Percentiles rank a stretch among this genome's conserved stretches.
Evolutionary conservation across 306 rosid genomes (phyloP).

Genomic region (Dicorynia guianensis): DNA sequence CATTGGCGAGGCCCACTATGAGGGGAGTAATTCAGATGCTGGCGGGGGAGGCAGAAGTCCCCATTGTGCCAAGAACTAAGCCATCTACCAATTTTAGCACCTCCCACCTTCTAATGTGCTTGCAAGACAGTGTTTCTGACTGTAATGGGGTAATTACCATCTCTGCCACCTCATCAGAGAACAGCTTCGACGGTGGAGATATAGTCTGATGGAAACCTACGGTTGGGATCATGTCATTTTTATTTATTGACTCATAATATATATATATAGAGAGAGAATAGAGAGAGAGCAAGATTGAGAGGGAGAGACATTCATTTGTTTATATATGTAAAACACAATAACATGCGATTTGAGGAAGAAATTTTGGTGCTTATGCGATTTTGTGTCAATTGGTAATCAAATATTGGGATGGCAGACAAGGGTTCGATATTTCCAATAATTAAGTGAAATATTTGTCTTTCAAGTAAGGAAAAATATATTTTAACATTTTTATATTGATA

Average conservation of each 20-base stretch:
- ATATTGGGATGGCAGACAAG: too few relatives aligned
- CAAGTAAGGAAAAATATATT: too few relatives aligned
- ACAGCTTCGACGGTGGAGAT: slow-evolving; percentile 61
- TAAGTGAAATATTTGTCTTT: too few relatives aligned
- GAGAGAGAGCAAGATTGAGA: slow-evolving; percentile 22
- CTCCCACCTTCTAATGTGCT: slow-evolving; percentile 66
- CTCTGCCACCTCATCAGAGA: slow-evolving; percentile 75
- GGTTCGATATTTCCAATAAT: too few relatives aligned
- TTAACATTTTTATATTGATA: too few relatives aligned
- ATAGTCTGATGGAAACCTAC: slow-evolving; percentile 54
- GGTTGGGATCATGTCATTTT: slow-evolving; percentile 17
- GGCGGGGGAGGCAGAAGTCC: slow-evolving; percentile 86
- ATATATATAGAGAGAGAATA: slow-evolving; percentile 17
- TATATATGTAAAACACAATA: slow-evolving; percentile 54
- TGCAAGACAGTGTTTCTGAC: slow-evolving; percentile 95
- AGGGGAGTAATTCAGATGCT: slow-evolving; percentile 88
- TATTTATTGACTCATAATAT: slow-evolving; percentile 50
- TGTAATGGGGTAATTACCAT: slow-evolving; percentile 76
- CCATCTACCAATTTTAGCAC: slow-evolving; percentile 78
- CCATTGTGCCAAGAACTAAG: slow-evolving; percentile 75
- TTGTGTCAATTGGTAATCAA: background rate
- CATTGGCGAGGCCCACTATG: slow-evolving; percentile 77
- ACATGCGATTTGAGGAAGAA: slow-evolving; percentile 42
- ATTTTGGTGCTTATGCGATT: slow-evolving; percentile 36
- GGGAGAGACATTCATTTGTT: slow-evolving; percentile 52